Conservation (phyloP, 2,329 filamentous ascomycete genomes). For the Neonectria sp. region DNA sequence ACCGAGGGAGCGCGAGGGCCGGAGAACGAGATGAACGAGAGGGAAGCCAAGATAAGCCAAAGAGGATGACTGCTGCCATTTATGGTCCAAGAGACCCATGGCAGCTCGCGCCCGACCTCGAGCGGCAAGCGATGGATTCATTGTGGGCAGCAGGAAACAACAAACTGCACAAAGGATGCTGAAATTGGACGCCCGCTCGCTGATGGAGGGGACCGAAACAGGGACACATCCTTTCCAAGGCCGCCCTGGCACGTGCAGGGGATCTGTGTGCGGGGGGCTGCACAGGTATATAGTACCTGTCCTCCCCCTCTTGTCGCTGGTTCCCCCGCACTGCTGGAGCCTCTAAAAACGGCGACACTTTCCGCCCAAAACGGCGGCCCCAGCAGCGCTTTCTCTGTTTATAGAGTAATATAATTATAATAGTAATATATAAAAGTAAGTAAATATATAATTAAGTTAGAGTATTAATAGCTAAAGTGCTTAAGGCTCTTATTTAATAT, state of each 20-base stretch:
- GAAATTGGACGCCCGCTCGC: neutral
- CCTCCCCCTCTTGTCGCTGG: constrained; percentile 15
- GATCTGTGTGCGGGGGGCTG: neutral
- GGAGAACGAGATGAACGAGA: neutral
- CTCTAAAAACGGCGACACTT: constrained; percentile 29
- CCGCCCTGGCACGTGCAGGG: neutral
- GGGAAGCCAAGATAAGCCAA: neutral
- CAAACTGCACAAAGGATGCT: neutral
- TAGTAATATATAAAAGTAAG: no score
- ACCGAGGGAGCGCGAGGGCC: neutral
- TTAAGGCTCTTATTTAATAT: no score
- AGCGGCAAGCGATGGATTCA: neutral
- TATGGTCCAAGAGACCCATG: neutral
- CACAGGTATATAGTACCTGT: constrained; percentile 10
- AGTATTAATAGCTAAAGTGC: no score
- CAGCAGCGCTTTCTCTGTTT: constrained; percentile 33
- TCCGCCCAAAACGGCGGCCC: constrained; percentile 24
- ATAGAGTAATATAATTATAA: constrained; percentile 8
- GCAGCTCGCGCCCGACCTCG: neutral
- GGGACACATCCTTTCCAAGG: no score
- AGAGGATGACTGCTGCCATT: neutral
- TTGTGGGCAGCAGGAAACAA: neutral
- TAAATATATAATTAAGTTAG: no score
- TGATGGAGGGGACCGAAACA: neutral
- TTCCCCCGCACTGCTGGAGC: constrained; percentile 10